A percentile compares a stretch with the other conserved stretches of the same genome.
These are phyloP conservation scores for Globisporangium paroecandrum DNA, from an alignment of 352 stramenopile species.

Conservation along the genomic window DNA sequence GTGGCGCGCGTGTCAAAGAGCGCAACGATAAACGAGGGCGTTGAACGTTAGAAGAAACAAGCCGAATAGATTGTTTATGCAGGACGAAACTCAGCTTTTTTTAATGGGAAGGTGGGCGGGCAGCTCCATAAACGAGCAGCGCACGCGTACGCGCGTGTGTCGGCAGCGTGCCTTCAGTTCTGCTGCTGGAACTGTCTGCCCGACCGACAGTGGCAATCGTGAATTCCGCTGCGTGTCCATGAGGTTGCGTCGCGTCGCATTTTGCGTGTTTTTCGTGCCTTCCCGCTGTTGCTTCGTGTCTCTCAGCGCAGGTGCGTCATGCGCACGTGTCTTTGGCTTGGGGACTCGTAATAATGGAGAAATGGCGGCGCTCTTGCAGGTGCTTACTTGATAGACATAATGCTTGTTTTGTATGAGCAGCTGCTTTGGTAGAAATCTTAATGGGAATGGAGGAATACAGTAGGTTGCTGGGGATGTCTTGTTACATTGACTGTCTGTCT, in stretches of 20 bases:
- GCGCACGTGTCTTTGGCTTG: constrained; percentile 1
- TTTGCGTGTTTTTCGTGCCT: background rate
- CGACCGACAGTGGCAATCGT: background rate
- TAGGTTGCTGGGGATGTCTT: background rate
- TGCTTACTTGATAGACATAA: no score
- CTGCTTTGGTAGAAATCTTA: background rate
- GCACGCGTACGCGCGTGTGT: background rate
- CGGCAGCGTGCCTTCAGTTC: background rate
- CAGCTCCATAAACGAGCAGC: background rate
- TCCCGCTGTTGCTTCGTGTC: constrained; percentile 1
- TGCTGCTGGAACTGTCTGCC: background rate
- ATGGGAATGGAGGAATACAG: background rate
- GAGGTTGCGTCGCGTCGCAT: background rate
- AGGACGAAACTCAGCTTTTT: background rate
- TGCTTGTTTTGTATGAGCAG: background rate
- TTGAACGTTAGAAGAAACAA: no score
- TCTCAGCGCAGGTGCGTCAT: background rate
- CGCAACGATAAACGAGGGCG: no score
- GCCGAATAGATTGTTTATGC: no score
- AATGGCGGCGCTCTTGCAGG: background rate
- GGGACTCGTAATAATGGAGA: background rate
- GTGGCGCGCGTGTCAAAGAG: no score
- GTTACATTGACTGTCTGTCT: background rate
- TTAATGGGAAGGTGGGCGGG: no score
- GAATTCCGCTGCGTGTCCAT: background rate